These are phyloP conservation scores for Puccinellia tenuiflora DNA, from an alignment of 176 grass and related monocot genomes.

Conservation along the genomic window DNA sequence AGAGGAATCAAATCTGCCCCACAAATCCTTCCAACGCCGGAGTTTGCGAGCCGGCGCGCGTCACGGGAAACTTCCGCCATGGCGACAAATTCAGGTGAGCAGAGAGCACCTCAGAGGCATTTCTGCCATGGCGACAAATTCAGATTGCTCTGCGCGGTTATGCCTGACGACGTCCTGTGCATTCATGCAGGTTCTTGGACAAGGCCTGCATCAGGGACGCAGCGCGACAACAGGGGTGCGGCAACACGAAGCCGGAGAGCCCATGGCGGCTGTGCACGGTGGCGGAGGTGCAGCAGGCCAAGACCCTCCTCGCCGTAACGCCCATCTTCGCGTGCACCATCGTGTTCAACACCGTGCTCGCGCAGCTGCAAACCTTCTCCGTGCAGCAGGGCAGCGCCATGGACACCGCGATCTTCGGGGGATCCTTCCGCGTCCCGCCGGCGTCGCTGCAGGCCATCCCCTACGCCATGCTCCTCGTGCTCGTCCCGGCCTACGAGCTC, in stretches of 20 bases:
- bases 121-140: conserved; percentile 59
- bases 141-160: neutral
- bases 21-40: conserved; percentile 27
- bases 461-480: conserved; percentile 70
- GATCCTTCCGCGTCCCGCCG: conserved; percentile 66
- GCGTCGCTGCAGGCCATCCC: conserved; percentile 92
- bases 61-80: conserved; percentile 30
- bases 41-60: conserved; percentile 12
- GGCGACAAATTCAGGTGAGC: conserved; percentile 73
- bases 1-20: conserved; percentile 81
- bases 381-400: conserved; percentile 91
- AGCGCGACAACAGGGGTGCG: conserved; percentile 6
- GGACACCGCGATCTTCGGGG: conserved; percentile 56
- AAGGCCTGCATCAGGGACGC: conserved; percentile 64
- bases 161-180: neutral
- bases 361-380: conserved; percentile 98
- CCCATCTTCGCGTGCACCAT: conserved; percentile 98
- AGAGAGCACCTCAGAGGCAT: too few species aligned
- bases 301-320: conserved; percentile 79
- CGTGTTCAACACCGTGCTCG: conserved; percentile 95
- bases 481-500: conserved; percentile 78
- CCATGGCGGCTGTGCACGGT: conserved; percentile 75
- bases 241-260: conserved; percentile 52
- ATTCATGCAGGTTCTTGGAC: conserved; percentile 64
- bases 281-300: conserved; percentile 62